phyloP scores from a whole-genome alignment of 2,329 filamentous ascomycete genomes.

The Daldinia sp. region DNA sequence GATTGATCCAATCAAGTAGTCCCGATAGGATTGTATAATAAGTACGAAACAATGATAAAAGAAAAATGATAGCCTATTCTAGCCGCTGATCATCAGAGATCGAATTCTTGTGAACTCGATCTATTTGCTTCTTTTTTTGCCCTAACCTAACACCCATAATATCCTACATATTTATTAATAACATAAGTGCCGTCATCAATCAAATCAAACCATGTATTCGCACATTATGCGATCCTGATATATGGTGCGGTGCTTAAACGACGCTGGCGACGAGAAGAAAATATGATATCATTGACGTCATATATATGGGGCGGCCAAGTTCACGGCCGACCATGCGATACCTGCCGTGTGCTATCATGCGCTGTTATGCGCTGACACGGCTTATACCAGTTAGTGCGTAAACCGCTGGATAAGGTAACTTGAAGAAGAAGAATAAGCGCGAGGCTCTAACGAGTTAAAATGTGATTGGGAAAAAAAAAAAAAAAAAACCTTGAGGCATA shows the following conservation, averaged over 20 bases:
- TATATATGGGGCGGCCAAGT: neutral
- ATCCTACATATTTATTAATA: neutral
- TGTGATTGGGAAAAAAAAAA: conserved; percentile 20
- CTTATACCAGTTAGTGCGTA: neutral
- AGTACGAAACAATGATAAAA: conserved; percentile 22
- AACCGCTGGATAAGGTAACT: conserved; percentile 6
- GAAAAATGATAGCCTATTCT: neutral
- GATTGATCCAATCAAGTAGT: conserved; percentile 8
- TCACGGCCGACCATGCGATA: conserved; percentile 1
- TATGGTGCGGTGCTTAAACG: neutral
- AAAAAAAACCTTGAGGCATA: no score
- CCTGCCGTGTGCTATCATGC: no score
- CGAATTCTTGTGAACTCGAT: conserved; percentile 20
- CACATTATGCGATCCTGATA: neutral
- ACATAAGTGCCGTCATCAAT: neutral
- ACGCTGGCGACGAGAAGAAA: neutral
- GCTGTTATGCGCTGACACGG: neutral
- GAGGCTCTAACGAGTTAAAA: conserved; percentile 19
- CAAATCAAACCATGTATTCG: neutral
- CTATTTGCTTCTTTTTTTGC: neutral
- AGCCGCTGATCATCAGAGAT: conserved; percentile 22
- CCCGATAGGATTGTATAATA: conserved; percentile 22
- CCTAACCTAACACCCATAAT: neutral
- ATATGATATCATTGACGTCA: neutral
- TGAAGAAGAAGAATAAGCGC: conserved; percentile 3